These are phyloP conservation scores for Tephrocybe sp. DNA, from an alignment of 768 basidiomycete genomes.

Conservation along the genomic window DNA sequence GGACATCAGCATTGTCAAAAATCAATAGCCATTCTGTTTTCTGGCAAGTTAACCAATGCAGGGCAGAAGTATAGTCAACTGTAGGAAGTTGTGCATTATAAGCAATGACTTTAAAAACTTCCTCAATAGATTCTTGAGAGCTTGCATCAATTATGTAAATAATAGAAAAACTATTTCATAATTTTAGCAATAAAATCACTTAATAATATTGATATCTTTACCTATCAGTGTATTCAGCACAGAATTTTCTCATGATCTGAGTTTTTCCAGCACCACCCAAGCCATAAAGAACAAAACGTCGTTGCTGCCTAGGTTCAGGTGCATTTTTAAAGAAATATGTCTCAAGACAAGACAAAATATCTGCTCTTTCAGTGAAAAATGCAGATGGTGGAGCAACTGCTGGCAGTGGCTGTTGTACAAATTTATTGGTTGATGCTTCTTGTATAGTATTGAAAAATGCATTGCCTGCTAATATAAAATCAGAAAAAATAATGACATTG, in stretches of 20 bases:
- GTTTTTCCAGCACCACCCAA: not conserved
- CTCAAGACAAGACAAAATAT: not conserved
- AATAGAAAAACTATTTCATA: not conserved
- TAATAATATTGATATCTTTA: not conserved
- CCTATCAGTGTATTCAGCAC: not conserved
- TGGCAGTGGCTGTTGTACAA: not conserved
- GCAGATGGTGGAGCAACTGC: not conserved
- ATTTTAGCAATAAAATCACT: not conserved
- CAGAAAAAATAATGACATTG: not conserved
- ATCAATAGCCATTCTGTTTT: conserved; percentile 2
- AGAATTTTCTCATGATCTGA: not conserved
- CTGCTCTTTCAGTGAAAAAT: not conserved
- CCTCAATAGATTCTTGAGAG: not conserved
- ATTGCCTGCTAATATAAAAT: not conserved
- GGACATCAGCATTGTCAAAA: conserved; percentile 6
- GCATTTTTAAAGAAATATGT: not conserved
- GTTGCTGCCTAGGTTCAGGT: not conserved
- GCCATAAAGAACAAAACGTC: not conserved
- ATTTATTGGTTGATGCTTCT: not conserved
- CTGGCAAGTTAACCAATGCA: not conserved
- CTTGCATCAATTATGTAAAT: conserved; percentile 1
- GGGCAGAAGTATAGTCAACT: not conserved
- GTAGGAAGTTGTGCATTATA: not conserved
- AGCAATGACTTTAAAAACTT: not conserved
- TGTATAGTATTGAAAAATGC: not conserved